A percentile compares a stretch with the other conserved stretches of the same genome.
Evolutionary conservation across 371 early-diverging fungal genomes (phyloP).

Genomic region (Blastocladiella emersonii): DNA sequence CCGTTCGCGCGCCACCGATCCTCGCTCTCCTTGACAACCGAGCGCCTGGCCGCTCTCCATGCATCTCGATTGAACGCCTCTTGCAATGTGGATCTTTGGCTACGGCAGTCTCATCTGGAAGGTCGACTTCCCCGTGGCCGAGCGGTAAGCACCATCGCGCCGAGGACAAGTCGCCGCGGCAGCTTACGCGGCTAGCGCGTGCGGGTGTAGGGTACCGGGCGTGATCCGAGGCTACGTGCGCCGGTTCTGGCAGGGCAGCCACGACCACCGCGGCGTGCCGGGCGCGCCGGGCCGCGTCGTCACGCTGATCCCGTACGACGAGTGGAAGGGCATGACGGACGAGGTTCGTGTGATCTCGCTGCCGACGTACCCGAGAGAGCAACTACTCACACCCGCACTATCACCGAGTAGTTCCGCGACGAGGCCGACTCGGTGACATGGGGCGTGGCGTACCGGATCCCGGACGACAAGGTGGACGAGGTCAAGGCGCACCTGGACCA

Average conservation of each 20-base stretch:
- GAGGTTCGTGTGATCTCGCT: conserved; percentile 4
- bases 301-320: conserved; percentile 59
- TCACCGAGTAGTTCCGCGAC: conserved; percentile 7
- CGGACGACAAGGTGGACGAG: conserved; percentile 37
- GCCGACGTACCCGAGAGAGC: no score
- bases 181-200: no score
- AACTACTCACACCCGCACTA: no score
- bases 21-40: no score
- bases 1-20: no score
- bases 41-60: no score
- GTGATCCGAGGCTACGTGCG: conserved; percentile 65
- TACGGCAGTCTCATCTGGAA: conserved; percentile 84
- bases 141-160: not conserved
- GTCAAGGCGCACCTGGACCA: conserved; percentile 64
- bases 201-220: conserved; percentile 45
- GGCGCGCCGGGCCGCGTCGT: conserved; percentile 77
- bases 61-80: no score
- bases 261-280: conserved; percentile 83
- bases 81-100: conserved; percentile 65
- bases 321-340: conserved; percentile 33
- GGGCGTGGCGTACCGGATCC: conserved; percentile 78
- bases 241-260: conserved; percentile 81
- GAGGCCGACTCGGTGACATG: conserved; percentile 47
- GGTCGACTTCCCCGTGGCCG: conserved; percentile 29
- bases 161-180: no score